Evolutionary conservation across 208 protist species (phyloP), one percentile per base, ranked within the genome.

Genomic region (Acanthamoeba lenticulata): DNA sequence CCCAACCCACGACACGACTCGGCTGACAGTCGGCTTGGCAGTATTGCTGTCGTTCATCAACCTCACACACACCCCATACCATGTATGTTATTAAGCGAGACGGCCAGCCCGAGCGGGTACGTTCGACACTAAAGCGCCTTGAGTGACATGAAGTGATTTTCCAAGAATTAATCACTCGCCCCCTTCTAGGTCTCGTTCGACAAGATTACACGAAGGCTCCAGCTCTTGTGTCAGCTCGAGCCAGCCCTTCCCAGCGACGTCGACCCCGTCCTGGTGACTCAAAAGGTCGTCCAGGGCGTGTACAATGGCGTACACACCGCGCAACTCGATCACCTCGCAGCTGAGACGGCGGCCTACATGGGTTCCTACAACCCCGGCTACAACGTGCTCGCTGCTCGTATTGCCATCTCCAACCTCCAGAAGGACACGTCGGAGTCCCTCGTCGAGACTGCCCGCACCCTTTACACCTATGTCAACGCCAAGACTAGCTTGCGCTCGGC

Each of bases 361-460:
- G 97, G 98, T 11, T 99, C 98, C 40, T 36, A 45, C 40, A 96
- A 97, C 52, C 99, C 99, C 29, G 98, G 99, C 96, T 99, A 99
- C 97, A 97, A 97, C 55, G 97, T 98, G 7, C 97, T 99, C 38
- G 99, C 99, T 52, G 99, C 99, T 27, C 98, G 99, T 57, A 98
- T 99, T 36, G 97, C 98, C 72, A 98, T 99, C 19, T 99, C 98
- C 29, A 98, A 99, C 95, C 97, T 99, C 36, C 99, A 99, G 96
- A 99, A 99, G 96, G 96, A 96, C 52, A 99, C 99, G 0, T 95
- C 96, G 29, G 96, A 94, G 7, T 97, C 93, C 17, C 98, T 99
- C 88, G 94, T 98, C 19, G 97, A 99, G 69, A 98, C 98, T 6
- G 94, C 99, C 74, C 55, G 95, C 36, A 91, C 94, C n/a, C 97